phyloP scores from a whole-genome alignment of 768 basidiomycete genomes.

The Tulasnella sp. region DNA sequence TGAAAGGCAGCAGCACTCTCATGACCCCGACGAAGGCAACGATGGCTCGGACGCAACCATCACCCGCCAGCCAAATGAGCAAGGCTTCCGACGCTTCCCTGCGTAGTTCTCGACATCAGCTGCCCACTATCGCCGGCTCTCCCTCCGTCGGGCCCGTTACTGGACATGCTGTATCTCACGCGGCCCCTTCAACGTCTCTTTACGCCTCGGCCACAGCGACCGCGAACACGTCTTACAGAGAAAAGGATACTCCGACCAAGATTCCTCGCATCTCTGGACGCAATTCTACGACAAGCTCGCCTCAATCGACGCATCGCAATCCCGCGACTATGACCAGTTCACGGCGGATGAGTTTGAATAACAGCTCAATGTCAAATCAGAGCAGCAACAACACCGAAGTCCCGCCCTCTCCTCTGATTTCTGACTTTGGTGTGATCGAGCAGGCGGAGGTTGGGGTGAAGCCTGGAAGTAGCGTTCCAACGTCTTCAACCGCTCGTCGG shows the following conservation, averaged over 20 bases:
- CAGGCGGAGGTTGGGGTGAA: slow-evolving; percentile 38
- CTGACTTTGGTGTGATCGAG: slow-evolving; percentile 80
- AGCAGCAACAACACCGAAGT: slow-evolving; percentile 20
- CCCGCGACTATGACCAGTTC: slow-evolving; percentile 35
- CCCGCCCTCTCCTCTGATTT: slow-evolving; percentile 22
- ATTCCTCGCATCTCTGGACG: slow-evolving; percentile 88
- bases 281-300: slow-evolving; percentile 65
- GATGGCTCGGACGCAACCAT: slow-evolving; percentile 45
- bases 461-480: background rate
- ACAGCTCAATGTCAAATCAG: slow-evolving; percentile 32
- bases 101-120: slow-evolving; percentile 55
- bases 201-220: background rate
- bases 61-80: slow-evolving; percentile 79
- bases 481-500: slow-evolving; percentile 5
- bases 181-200: slow-evolving; percentile 9
- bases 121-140: slow-evolving; percentile 90
- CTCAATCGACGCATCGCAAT: slow-evolving; percentile 50
- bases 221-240: slow-evolving; percentile 1
- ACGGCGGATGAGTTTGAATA: slow-evolving; percentile 60
- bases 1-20: slow-evolving; percentile 47
- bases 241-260: slow-evolving; percentile 84
- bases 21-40: slow-evolving; percentile 32
- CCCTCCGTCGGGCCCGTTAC: slow-evolving; percentile 69
- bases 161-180: slow-evolving; percentile 42
- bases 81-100: slow-evolving; percentile 79